phyloP scores from a whole-genome alignment of 164 flowering plant genomes.

The Vitis cinerea region DNA sequence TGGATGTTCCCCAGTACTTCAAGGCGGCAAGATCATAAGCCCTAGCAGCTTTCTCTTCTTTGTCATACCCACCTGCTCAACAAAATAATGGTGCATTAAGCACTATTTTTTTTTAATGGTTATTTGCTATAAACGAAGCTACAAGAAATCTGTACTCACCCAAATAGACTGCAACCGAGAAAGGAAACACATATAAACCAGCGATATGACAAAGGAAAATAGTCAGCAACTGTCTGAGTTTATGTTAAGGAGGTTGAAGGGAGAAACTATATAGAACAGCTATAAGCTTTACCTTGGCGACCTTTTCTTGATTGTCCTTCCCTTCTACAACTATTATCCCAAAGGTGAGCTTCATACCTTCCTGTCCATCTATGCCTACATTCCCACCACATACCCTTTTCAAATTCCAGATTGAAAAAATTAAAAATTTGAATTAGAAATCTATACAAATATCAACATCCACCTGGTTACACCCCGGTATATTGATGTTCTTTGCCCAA shows the following conservation, averaged over 20 bases:
- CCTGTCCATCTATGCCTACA: conserved; percentile 97
- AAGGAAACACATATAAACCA: not conserved
- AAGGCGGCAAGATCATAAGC: conserved; percentile 92
- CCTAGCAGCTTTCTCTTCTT: conserved; percentile 95
- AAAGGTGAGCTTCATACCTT: conserved; percentile 95
- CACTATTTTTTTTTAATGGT: too few relatives aligned
- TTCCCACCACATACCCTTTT: not conserved
- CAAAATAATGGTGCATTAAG: not conserved
- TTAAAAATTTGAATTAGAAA: not conserved
- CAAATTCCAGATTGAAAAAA: not conserved
- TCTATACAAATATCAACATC: not conserved
- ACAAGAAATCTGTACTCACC: conserved; percentile 41
- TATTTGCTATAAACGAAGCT: too few relatives aligned
- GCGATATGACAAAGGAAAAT: not conserved
- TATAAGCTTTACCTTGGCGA: conserved; percentile 64
- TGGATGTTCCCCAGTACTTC: conserved; percentile 95
- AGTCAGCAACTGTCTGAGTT: not conserved
- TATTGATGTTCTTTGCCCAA: conserved; percentile 93
- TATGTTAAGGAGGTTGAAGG: not conserved
- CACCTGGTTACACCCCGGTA: conserved; percentile 96
- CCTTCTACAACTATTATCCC: conserved; percentile 95
- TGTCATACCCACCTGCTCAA: conserved; percentile 84
- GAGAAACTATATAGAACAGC: not conserved
- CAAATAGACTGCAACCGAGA: conserved; percentile 55
- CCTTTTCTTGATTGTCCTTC: conserved; percentile 97